Percentiles rank a stretch among this genome's conserved stretches.
Evolutionary conservation across 805 yeast species (phyloP).

Genomic region (Metschnikowia kofuensis): DNA sequence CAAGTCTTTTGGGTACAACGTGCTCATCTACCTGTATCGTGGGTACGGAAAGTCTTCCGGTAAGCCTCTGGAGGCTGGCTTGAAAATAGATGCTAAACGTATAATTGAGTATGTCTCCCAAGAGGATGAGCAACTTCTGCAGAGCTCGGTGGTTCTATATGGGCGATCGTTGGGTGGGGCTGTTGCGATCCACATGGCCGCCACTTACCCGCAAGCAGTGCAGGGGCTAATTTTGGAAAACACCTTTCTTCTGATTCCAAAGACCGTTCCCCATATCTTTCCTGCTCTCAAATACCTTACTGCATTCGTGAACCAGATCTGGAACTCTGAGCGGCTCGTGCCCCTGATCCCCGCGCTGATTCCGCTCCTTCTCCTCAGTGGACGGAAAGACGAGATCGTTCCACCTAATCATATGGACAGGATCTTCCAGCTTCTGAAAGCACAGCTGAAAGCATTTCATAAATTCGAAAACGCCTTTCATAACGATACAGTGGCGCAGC

Average conservation of each 20-base stretch:
- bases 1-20: slow-evolving; percentile 63
- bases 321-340: slow-evolving; percentile 79
- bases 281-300: slow-evolving; percentile 61
- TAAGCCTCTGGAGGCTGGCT: slow-evolving; percentile 67
- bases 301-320: slow-evolving; percentile 66
- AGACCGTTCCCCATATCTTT: slow-evolving; percentile 69
- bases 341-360: slow-evolving; percentile 46
- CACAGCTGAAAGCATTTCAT: slow-evolving; percentile 48
- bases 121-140: slow-evolving; percentile 49
- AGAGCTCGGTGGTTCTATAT: slow-evolving; percentile 61
- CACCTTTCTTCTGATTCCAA: slow-evolving; percentile 74
- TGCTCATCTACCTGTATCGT: slow-evolving; percentile 80
- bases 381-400: slow-evolving; percentile 80
- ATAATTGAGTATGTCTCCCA: slow-evolving; percentile 55
- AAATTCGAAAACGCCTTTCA: slow-evolving; percentile 65
- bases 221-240: slow-evolving; percentile 78
- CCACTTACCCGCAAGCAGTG: slow-evolving; percentile 48
- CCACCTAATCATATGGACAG: slow-evolving; percentile 81
- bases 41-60: slow-evolving; percentile 90
- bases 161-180: slow-evolving; percentile 97
- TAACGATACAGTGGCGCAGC: slow-evolving; percentile 77
- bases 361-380: slow-evolving; percentile 72
- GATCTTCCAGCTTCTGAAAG: slow-evolving; percentile 52
- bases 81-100: slow-evolving; percentile 78
- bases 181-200: slow-evolving; percentile 78